Percentiles rank a stretch among this genome's conserved stretches.
Conservation (phyloP, 495 filamentous ascomycete genomes). For the Copromyces sp. region DNA sequence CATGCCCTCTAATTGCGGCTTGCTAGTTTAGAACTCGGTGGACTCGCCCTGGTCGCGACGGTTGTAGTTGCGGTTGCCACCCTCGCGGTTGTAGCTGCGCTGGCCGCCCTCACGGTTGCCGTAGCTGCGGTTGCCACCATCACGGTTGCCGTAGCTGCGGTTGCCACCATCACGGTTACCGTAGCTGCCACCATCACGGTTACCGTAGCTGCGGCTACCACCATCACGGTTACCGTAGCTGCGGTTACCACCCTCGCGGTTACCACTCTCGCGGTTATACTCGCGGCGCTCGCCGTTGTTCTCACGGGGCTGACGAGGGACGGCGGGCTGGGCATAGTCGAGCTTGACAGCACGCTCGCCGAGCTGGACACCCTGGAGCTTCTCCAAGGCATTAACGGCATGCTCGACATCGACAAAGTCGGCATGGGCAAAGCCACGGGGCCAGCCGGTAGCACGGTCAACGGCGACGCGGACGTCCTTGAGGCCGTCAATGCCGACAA, state of each 20-base stretch:
- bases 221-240: not conserved
- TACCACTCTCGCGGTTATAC: not conserved
- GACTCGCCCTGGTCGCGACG: not conserved
- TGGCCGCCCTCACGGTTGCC: not conserved
- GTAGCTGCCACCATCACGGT: not conserved
- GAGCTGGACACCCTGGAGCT: conserved; percentile 47
- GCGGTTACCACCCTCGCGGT: not conserved
- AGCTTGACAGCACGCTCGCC: conserved; percentile 57
- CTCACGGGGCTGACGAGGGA: not conserved
- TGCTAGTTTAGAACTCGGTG: not conserved
- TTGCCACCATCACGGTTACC: not conserved
- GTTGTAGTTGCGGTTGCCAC: not conserved
- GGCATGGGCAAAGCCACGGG: conserved; percentile 80
- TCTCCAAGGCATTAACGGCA: conserved; percentile 47
- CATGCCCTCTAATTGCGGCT: not conserved
- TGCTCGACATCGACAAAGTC: conserved; percentile 64
- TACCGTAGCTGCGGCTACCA: not conserved
- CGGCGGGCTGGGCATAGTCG: conserved; percentile 41
- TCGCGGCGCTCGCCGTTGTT: not conserved
- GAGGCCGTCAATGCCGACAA: conserved; percentile 60
- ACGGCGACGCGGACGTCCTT: conserved; percentile 81
- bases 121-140: not conserved
- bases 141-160: not conserved
- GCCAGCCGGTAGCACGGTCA: conserved; percentile 78
- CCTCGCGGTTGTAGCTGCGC: not conserved